Conservation (phyloP, 2,329 filamentous ascomycete genomes). For the Stemphylium vesicarium region DNA sequence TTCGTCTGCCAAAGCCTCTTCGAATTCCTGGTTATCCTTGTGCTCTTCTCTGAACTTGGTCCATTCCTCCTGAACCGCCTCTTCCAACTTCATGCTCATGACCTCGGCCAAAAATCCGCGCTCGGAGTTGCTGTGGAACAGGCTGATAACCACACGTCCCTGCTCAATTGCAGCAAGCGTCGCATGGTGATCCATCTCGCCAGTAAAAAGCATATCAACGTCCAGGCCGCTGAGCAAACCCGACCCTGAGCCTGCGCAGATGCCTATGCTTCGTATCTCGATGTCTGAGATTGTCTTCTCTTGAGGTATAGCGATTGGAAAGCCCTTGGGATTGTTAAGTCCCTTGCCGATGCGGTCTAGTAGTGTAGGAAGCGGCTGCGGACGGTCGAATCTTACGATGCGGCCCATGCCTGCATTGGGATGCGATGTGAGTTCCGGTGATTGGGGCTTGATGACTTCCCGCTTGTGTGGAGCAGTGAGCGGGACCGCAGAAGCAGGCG, state of each 20-base stretch:
- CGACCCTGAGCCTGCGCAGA: slow-evolving; percentile 89
- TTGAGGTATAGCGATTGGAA: slow-evolving; percentile 69
- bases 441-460: slow-evolving; percentile 60
- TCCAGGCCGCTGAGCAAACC: slow-evolving; percentile 71
- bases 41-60: slow-evolving; percentile 54
- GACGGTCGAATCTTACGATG: slow-evolving; percentile 60
- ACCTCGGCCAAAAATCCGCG: slow-evolving; percentile 77
- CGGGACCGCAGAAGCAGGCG: slow-evolving; percentile 15
- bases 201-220: slow-evolving; percentile 86
- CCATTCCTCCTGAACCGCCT: slow-evolving; percentile 65
- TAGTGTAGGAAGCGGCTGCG: slow-evolving; percentile 62
- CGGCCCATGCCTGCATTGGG: slow-evolving; percentile 66
- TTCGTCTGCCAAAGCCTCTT: slow-evolving; percentile 60
- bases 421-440: slow-evolving; percentile 46
- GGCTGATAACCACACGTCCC: slow-evolving; percentile 79
- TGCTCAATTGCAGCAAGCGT: slow-evolving; percentile 85
- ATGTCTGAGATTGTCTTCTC: slow-evolving; percentile 61
- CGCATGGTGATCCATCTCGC: slow-evolving; percentile 92
- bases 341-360: slow-evolving; percentile 67
- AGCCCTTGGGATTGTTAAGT: slow-evolving; percentile 71
- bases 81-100: slow-evolving; percentile 70
- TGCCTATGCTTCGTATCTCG: slow-evolving; percentile 72
- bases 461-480: slow-evolving; percentile 54
- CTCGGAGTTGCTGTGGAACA: slow-evolving; percentile 95
- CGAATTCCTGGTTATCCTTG: slow-evolving; percentile 46